phyloP scores from a whole-genome alignment of 495 filamentous ascomycete genomes.

The Aspergillus incahuasiensis region DNA sequence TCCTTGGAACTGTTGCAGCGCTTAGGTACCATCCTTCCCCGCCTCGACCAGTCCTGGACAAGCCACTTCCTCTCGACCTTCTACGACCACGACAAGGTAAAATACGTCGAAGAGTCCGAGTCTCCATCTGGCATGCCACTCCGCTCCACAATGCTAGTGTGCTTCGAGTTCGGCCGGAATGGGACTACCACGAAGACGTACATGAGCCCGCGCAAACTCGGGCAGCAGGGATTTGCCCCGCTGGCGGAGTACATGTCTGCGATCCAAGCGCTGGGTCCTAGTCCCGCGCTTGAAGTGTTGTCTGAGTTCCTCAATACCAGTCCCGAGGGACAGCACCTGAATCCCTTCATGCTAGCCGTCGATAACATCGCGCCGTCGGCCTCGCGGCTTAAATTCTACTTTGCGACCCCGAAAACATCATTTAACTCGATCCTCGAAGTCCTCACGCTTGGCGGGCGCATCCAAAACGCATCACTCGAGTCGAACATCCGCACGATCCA shows the following conservation, averaged over 20 bases:
- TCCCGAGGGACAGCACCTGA: constrained; percentile 3
- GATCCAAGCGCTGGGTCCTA: background rate
- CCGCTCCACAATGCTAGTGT: background rate
- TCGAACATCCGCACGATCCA: constrained; percentile 17
- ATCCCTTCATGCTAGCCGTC: constrained; percentile 27
- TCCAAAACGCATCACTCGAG: background rate
- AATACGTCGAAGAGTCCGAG: background rate
- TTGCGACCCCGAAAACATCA: constrained; percentile 21
- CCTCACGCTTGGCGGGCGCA: constrained; percentile 26
- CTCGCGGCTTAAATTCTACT: constrained; percentile 35
- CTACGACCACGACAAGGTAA: constrained; percentile 1
- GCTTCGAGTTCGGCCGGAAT: background rate
- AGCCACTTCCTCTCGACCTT: constrained; percentile 19
- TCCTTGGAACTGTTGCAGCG: constrained; percentile 13
- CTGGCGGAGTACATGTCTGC: background rate
- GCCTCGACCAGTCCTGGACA: constrained; percentile 10
- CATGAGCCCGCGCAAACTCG: background rate
- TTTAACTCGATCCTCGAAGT: constrained; percentile 26
- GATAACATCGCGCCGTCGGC: constrained; percentile 28
- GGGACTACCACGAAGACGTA: background rate
- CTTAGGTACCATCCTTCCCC: constrained; percentile 8
- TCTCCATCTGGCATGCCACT: background rate
- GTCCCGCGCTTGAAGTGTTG: background rate
- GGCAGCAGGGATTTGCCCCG: background rate
- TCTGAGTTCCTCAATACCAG: constrained; percentile 1